These are phyloP conservation scores for Colletotrichum echinochloae DNA, from an alignment of 2,329 filamentous ascomycete species.

Conservation along the genomic window DNA sequence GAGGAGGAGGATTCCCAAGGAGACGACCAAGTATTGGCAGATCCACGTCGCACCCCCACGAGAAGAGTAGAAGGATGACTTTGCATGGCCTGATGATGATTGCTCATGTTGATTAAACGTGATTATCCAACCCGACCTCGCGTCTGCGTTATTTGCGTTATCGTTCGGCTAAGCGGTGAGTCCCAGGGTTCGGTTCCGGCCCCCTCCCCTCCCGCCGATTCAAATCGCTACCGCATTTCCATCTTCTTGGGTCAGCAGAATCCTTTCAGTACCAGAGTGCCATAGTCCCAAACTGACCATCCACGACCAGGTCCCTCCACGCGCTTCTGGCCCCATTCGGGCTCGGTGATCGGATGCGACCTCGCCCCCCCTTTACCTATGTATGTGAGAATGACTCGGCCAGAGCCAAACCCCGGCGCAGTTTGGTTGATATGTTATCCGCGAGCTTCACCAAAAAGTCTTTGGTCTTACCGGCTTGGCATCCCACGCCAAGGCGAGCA, in stretches of 20 bases:
- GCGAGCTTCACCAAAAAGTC: not conserved
- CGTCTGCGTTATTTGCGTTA: not conserved
- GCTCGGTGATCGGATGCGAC: not conserved
- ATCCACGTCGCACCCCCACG: constrained; percentile 51
- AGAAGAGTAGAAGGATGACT: not conserved
- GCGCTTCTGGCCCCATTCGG: not conserved
- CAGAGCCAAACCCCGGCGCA: not conserved
- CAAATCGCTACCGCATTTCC: not conserved
- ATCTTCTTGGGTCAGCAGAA: not conserved
- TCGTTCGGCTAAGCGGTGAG: not conserved
- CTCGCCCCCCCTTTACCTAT: not conserved
- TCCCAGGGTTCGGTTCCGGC: not conserved
- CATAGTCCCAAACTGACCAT: no score
- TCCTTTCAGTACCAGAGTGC: not conserved
- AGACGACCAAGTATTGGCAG: constrained; percentile 55
- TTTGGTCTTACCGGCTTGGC: not conserved
- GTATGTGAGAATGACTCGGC: not conserved
- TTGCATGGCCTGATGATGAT: not conserved
- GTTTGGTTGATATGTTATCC: not conserved
- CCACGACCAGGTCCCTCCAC: no score
- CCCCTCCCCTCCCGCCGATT: not conserved
- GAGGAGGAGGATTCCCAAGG: constrained; percentile 47
- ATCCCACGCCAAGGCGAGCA: constrained; percentile 15
- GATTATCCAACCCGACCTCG: not conserved
- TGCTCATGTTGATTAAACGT: not conserved